Evolutionary conservation across 352 stramenopile species (phyloP).

Genomic region (Phytophthora podocarpi): DNA sequence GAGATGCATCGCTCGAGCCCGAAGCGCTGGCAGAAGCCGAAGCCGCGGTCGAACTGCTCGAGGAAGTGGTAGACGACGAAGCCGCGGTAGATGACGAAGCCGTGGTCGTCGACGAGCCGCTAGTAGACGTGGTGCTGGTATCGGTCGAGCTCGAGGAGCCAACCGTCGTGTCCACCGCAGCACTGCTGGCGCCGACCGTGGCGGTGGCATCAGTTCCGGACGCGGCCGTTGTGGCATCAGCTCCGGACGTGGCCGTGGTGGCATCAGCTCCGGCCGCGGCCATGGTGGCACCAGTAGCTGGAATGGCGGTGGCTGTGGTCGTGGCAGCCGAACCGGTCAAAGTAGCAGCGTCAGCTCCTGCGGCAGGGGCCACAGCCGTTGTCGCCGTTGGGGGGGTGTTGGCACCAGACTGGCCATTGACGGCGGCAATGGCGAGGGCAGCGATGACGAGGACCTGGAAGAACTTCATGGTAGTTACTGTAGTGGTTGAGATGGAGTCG

Average conservation of each 20-base stretch:
- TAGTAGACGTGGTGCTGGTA: background rate
- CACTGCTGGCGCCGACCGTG: slow-evolving; percentile 14
- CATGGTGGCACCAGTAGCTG: slow-evolving; percentile 3
- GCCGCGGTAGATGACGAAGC: too few species aligned
- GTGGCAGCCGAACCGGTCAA: slow-evolving; percentile 1
- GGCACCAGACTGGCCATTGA: slow-evolving; percentile 27
- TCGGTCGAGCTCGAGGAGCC: slow-evolving; percentile 16
- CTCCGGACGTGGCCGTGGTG: slow-evolving; percentile 13
- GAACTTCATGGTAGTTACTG: slow-evolving; percentile 37
- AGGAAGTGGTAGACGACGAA: slow-evolving; percentile 18
- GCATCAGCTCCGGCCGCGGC: slow-evolving; percentile 12
- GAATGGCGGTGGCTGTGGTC: background rate
- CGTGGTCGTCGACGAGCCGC: slow-evolving; percentile 6
- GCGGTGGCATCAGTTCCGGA: slow-evolving; percentile 10
- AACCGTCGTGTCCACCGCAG: slow-evolving; percentile 14
- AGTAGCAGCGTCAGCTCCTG: background rate
- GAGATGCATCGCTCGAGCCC: slow-evolving; percentile 27
- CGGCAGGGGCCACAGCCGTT: background rate
- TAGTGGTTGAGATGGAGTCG: slow-evolving; percentile 1
- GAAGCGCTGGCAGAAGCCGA: slow-evolving; percentile 29
- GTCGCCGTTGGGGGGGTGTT: slow-evolving; percentile 11
- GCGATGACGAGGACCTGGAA: slow-evolving; percentile 36
- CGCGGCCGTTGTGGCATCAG: slow-evolving; percentile 9
- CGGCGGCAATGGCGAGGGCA: slow-evolving; percentile 27
- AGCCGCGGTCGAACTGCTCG: slow-evolving; percentile 12